Base-by-base conservation (phyloP, 768 basidiomycete genomes). In the Paxillus ammoniavirescens region DNA sequence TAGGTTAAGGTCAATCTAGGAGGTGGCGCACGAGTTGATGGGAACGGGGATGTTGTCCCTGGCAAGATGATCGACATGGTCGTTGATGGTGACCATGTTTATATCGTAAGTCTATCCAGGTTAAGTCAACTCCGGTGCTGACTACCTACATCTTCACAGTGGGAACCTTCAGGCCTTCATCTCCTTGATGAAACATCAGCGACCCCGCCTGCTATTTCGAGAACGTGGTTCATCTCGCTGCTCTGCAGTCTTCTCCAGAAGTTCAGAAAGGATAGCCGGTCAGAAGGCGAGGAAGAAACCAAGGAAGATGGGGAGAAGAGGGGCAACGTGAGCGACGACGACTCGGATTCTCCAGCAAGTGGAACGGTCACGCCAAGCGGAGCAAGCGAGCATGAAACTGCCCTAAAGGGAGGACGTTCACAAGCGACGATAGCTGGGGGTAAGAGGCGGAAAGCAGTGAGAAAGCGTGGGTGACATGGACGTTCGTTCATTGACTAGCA, bases 1-100 rank as follows among this genome's bases (percentile, higher is more conserved):
- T 60, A 90, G 89, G 86, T 91, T 55, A 89, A 81, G 62, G 79
- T 92, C 21, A 87, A 83, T 63, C 69, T 88, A 5, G 84, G 85
- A 12, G 83, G 80, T 30, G 67, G 71, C 13, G 72, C 73, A 45
- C 75, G 74, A 21, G 53, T 70, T 7, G 82, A 86, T 58, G 84
- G 82, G 53, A 83, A 82, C 49, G 86, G 86, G 4, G 77, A 80
- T 53, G 57, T 69, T 15, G 64, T 73, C 21, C 66, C 69, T 30
- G 80, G 77, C 8, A 81, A 78, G 66, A 79, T 73, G 72, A 73
- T 93, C 54, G 91, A 93, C 55, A 84, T 93, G 84, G 77, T 92
- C 17, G 92, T 95, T 10, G 88, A 92, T 54, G 84, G 84, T 42
- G 73, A 80, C 41, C 65, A 84, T 36, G 90, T 93, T 38, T 93